Base-by-base conservation (phyloP, 2,329 filamentous ascomycete genomes). In the Ceratocystis diversiconidia region DNA sequence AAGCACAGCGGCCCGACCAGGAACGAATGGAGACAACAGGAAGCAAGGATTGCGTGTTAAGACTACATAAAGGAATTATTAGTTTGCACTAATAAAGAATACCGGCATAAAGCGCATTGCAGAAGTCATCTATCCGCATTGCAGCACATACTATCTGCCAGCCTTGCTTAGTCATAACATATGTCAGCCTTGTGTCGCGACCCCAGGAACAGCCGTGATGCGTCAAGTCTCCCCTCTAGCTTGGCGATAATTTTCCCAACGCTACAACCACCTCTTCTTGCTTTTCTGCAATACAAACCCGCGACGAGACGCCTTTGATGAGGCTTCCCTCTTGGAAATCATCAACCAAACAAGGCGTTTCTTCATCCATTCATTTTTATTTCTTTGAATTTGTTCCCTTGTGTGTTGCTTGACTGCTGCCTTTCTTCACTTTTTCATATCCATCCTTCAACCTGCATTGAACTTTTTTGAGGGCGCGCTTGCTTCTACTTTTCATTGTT, bases 161-260 rank as follows among this genome's bases (percentile, higher is more conserved):
- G 63, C 63, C 63, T 63, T 59, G 66, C 66, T 67, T 67, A 67
- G 66, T 67, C 66, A 67, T 15, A 3, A 1, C 10, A 2, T 19
- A 2, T 1, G 10, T 41, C 19, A 67, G 66, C 66, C 66, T 67
- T 61, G 66, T 61, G 66, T 65, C 66, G 63, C 66, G 63, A 63
- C 48, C 36, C 30, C 30, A 32, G 48, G 48, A 3, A 22, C 48
- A 25, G 19, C 48, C 48, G 25, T 25, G 25, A 55, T 17, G 62
- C 55, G 55, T 59, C 55, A 59, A 15, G 22, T 52, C 22, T 52
- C 48, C 48, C 12, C n/a, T 36, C 57, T 22, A 28, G 41, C 46
- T 46, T 59, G 12, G 55, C n/a, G 55, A 59, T 59, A 59, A 59
- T 59, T 59, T 59, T 59, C 28, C 55, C 1, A 22, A 59, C 28